Evolutionary conservation across 129 eudicot genomes (phyloP).

Genomic region (Saussurea involucrata): DNA sequence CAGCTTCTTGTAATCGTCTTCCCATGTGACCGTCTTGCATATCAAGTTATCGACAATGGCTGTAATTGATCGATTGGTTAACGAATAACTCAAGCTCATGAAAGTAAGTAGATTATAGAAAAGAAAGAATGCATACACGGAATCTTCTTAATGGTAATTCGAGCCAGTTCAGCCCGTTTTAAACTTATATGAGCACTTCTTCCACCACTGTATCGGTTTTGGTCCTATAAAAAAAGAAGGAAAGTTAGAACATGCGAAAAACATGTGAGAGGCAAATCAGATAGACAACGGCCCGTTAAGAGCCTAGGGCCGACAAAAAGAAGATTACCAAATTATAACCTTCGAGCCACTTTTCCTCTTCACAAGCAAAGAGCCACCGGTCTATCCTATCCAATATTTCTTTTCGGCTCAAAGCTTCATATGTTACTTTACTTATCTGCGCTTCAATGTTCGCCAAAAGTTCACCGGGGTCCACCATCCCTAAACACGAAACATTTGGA

Average conservation of each 20-base stretch:
- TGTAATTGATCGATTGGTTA: constrained; percentile 28
- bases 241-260: too few species aligned
- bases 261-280: too few species aligned
- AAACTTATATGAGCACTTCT: constrained; percentile 72
- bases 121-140: constrained; percentile 52
- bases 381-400: constrained; percentile 78
- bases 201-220: constrained; percentile 76
- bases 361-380: constrained; percentile 81
- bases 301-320: too few species aligned
- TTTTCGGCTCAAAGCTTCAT: constrained; percentile 73
- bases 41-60: constrained; percentile 70
- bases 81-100: background rate
- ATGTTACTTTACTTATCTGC: constrained; percentile 57
- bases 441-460: constrained; percentile 72
- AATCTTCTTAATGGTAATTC: constrained; percentile 59
- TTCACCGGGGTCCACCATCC: constrained; percentile 71
- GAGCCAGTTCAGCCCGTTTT: constrained; percentile 86
- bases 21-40: constrained; percentile 70
- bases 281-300: too few species aligned
- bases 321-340: constrained; percentile 57
- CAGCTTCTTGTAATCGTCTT: constrained; percentile 47
- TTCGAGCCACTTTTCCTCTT: constrained; percentile 91
- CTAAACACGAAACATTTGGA: constrained; percentile 29
- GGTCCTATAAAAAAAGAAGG: constrained; percentile 47
- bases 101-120: background rate